Conservation (phyloP, 148 eudicot genomes). For the Chenopodium berlandieri region DNA sequence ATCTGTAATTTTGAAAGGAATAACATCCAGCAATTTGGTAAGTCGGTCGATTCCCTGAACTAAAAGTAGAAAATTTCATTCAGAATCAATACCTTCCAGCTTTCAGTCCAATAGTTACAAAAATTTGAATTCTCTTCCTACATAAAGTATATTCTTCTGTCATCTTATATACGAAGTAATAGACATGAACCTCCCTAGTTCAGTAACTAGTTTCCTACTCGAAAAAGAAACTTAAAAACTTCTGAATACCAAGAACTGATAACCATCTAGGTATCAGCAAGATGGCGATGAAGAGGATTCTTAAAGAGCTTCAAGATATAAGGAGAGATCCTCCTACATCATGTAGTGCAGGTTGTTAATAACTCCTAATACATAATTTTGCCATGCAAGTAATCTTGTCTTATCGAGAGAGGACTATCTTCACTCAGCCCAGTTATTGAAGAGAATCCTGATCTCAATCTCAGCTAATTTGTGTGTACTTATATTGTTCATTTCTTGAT, state of each 20-base stretch:
- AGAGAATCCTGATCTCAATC: neutral
- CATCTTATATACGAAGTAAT: neutral
- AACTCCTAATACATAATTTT: no score
- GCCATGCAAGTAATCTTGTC: neutral
- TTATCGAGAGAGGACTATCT: neutral
- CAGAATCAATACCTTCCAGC: slow-evolving; percentile 5
- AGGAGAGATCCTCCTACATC: slow-evolving; percentile 58
- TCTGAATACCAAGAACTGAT: slow-evolving; percentile 17
- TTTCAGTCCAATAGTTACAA: neutral
- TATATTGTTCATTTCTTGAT: neutral
- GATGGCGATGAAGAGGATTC: slow-evolving; percentile 63
- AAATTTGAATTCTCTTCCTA: neutral
- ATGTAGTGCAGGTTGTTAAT: slow-evolving; percentile 53
- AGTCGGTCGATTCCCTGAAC: slow-evolving; percentile 6
- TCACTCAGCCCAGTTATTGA: neutral
- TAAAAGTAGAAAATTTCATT: neutral
- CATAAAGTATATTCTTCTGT: slow-evolving; percentile 13
- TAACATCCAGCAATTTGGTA: slow-evolving; percentile 8
- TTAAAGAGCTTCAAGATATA: slow-evolving; percentile 63
- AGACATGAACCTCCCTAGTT: neutral
- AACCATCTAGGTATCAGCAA: neutral
- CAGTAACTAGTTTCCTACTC: neutral
- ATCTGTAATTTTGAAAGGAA: slow-evolving; percentile 25
- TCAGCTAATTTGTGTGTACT: neutral
- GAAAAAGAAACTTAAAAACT: neutral